Evolutionary conservation across 495 filamentous ascomycete genomes (phyloP).

Genomic region (Usnea hakonensis): DNA sequence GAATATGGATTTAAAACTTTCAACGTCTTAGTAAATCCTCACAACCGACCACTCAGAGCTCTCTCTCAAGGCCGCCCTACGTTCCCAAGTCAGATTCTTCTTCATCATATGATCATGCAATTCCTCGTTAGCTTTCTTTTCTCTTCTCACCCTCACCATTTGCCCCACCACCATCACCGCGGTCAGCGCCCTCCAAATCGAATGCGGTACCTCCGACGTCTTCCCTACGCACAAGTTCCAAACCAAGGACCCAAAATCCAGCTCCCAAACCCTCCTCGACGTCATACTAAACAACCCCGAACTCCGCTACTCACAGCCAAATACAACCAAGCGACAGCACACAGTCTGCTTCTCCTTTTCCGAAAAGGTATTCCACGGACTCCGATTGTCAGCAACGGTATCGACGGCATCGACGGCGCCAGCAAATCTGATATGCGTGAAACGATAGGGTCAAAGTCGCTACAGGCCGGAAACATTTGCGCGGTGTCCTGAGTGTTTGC

Average conservation of each 20-base stretch:
- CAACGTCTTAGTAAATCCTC: no score
- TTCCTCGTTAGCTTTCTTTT: neutral
- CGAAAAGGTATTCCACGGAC: conserved; percentile 1
- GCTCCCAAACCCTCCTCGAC: conserved; percentile 11
- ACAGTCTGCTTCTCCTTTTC: conserved; percentile 10
- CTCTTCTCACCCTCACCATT: neutral
- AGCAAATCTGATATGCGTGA: neutral
- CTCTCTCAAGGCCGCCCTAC: no score
- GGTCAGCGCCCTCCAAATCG: conserved; percentile 12
- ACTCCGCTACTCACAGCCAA: neutral
- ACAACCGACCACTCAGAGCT: neutral
- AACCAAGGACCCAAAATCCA: conserved; percentile 2
- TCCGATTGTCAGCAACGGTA: neutral
- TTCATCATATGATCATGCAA: neutral
- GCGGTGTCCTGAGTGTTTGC: neutral
- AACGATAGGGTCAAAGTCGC: neutral
- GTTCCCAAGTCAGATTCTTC: neutral
- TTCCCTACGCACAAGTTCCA: conserved; percentile 4
- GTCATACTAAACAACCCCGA: conserved; percentile 6
- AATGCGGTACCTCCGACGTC: conserved; percentile 17
- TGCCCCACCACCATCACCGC: neutral
- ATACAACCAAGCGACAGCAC: conserved; percentile 12
- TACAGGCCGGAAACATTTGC: neutral
- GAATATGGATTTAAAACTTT: no score
- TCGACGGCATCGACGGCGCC: neutral